Evolutionary conservation across 2,329 filamentous ascomycete species (phyloP), one percentile per base, ranked within the genome.

Genomic region (Teratosphaeria epicoccoides): DNA sequence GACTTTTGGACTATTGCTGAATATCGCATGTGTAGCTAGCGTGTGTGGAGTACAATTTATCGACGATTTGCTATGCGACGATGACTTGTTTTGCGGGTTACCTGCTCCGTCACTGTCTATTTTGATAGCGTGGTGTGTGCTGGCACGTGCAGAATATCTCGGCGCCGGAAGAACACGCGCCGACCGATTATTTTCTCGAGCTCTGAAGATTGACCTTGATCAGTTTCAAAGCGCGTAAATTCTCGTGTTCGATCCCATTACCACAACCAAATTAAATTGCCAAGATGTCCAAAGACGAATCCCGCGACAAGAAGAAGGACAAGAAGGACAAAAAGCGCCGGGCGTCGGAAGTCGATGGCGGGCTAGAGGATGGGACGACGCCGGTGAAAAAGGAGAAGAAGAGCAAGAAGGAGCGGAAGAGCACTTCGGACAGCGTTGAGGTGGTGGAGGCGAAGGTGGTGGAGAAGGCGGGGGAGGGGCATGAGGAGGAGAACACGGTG

Each of bases 401-500:
- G 55, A 59, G 64, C 56, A 63, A 65, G 55, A 67, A 68, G 61
- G 67, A 66, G 57, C 62, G 64, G 55, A 65, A 66, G 61, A 55
- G 54, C 45, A 59, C 59, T 20, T 17, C 37, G 5, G 14, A 24
- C 24, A 17, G 4, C 4, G 49, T 20, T 4, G 6, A 76, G 59
- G 71, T 82, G 46, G 59, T 66, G 71, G 71, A 44, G 40, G n/a
- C 17, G 2, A 44, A 44, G 20, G 57, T 57, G 12, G 63, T 62
- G 14, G 59, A 57, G 43, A 59, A 60, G n/a, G 59, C 56, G 60
- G 49, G 23, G 9, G 40, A 46, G 6, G 73, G 71, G 10, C 63
- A 63, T 48, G 73, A 73, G 47, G 68, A 72, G 49, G 70, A 68
- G 12, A 64, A 65, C 17, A 66, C 75, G 23, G 44, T 6, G 24